Conservation (phyloP, 2,329 filamentous ascomycete species). For the Penicillium sp. region DNA sequence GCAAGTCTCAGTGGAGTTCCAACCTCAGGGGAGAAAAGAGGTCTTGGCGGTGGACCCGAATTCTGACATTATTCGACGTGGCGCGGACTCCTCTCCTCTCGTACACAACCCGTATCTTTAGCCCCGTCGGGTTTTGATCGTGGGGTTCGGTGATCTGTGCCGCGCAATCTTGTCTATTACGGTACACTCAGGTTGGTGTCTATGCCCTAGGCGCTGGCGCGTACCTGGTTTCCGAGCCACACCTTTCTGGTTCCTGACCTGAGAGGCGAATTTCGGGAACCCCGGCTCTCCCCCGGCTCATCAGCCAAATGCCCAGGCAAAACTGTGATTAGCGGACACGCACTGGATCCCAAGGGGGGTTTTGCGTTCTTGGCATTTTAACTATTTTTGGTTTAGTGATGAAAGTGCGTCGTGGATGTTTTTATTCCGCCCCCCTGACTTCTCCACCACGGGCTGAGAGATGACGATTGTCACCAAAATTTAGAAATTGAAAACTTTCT, state of each 20-base stretch:
- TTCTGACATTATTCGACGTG: background rate
- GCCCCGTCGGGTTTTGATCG: constrained; percentile 4
- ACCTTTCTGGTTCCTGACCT: background rate
- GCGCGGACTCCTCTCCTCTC: constrained; percentile 9
- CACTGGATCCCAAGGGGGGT: constrained; percentile 2
- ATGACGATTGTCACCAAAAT: constrained; percentile 4
- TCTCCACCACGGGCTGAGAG: background rate
- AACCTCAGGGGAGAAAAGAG: background rate
- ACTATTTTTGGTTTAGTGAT: background rate
- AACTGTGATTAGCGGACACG: background rate
- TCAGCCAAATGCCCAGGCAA: no score
- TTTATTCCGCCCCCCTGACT: background rate
- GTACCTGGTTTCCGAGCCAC: background rate
- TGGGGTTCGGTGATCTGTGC: background rate
- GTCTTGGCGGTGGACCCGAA: constrained; percentile 28
- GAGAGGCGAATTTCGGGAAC: no score
- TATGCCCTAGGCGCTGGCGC: no score
- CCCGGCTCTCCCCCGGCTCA: no score
- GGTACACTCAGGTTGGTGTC: no score
- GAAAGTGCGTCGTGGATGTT: background rate
- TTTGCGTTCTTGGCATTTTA: constrained; percentile 13
- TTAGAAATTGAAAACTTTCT: background rate
- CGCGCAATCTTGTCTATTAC: background rate
- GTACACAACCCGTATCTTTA: constrained; percentile 13
- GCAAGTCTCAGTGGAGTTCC: background rate